Evolutionary conservation across 306 rosid species (phyloP), one percentile per base, ranked within the genome.

Genomic region (Begonia fuchsioides): DNA sequence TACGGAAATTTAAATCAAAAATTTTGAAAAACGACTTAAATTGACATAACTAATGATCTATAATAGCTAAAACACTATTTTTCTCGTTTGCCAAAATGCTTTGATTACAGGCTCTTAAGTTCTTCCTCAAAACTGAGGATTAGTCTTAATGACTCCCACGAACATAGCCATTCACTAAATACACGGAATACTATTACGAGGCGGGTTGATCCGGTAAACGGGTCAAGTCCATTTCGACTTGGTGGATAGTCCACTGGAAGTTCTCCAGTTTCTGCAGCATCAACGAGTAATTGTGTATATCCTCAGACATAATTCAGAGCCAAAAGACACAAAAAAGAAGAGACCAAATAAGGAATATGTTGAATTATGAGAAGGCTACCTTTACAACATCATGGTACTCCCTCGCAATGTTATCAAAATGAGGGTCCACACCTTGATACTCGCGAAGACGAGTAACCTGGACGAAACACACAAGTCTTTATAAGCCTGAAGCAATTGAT

Each of bases 371-470:
- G 8, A 2, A 26, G 35, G 35, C 66, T 61, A 85, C 95, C 87
- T 75, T 68, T 14, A 85, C 78, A 44, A 82, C 68, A 49, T 81
- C 95, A 6, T 72, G 87, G 61, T 90, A 90, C 76, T 79, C 92
- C 68, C 82, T 71, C 2, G 94, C 93, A 56, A 90, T 85, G 40
- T 68, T 63, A 69, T 90, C 87, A 12, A 90, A 85, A 68, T 90
- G 85, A 39, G 90, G 82, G 72, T 90, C 95, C n/a, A 90, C 95
- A 32, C 87, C 85, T 72, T 75, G 92, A 64, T 85, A 90, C 77
- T 90, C 98, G 1, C 69, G 82, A 53, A 85, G 79, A 43, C 93
- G 92, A 17, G 98, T 77, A 6, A 82, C 92, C 98, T 85, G 68
- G 57, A 11, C 47, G 55, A 26, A 26, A 4, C 7, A 26, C 8